Conservation (phyloP, 2,329 filamentous ascomycete species). For the Microsporum canis region DNA sequence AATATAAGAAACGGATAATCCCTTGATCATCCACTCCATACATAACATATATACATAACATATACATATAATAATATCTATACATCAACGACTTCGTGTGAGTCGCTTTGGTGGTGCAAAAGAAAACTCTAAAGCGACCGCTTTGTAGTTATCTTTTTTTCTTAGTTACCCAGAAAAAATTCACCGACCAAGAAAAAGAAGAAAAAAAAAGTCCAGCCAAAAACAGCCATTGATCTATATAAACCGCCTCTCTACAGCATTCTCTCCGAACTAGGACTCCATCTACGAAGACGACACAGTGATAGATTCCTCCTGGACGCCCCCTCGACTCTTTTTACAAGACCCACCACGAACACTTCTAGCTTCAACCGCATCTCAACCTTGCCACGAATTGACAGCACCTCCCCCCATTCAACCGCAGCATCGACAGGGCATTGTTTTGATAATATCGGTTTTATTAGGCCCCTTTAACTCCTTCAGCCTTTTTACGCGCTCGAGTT, state of each 20-base stretch:
- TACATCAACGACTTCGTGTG: background rate
- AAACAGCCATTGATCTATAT: background rate
- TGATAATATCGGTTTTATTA: background rate
- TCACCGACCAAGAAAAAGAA: background rate
- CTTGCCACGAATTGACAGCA: slow-evolving; percentile 3
- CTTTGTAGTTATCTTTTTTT: background rate
- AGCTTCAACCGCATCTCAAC: slow-evolving; percentile 1
- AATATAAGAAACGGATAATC: background rate
- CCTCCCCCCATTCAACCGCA: background rate
- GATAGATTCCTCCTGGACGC: background rate
- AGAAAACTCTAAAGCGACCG: slow-evolving; percentile 5
- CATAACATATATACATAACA: background rate
- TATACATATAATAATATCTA: background rate
- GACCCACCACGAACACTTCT: background rate
- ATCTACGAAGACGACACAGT: background rate
- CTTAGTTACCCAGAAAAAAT: background rate
- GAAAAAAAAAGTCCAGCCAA: background rate
- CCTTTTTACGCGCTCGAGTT: background rate
- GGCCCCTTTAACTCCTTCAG: background rate
- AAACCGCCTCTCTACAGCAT: background rate
- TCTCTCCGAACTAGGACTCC: background rate
- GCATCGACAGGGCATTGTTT: background rate
- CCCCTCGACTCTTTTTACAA: background rate
- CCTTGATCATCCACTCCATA: background rate
- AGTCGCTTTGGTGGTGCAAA: background rate